Evolutionary conservation across 2,329 filamentous ascomycete species (phyloP), one percentile per base, ranked within the genome.

Genomic region (Venturiaceae sp.): DNA sequence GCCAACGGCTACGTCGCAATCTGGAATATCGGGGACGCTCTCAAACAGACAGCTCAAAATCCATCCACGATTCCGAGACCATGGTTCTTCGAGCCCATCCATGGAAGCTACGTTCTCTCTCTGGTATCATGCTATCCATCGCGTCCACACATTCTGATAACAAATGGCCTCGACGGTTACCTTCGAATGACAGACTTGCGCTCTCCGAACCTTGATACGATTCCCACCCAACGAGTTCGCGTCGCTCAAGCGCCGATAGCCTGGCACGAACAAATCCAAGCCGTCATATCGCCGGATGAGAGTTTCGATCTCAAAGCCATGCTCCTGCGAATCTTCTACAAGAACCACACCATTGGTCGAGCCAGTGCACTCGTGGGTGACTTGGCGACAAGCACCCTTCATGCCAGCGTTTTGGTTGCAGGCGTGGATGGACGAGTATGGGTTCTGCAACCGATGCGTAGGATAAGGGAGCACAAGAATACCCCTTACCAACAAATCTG

Each of bases 1-100:
- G 77, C 82, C 7, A 78, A 82, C 62, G 83, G 83, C 3, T 80
- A 73, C 58, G 69, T 85, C 3, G 78, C 75, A 4, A 68, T 84
- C 26, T 85, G 78, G 74, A 78, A 74, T 61, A 57, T 74, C 69
- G 75, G 72, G 2, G 71, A 76, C 56, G 64, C 74, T 33, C 69
- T 73, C 57, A 68, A 39, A 67, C 74, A 37, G 67, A 62, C 7
- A 63, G 68, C 28, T 50, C 60, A 30, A 32, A 30, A 39, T 30
- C 23, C 39, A 32, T 44, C 33, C 19, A 39, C 4, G 61, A 41
- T 55, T 26, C 67, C 68, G 3, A 67, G 66, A 14, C 77, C 78
- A 3, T 71, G 71, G 64, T 69, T 77, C 36, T 77, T 76, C 65
- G 69, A 71, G 62, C 64, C 67, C 36, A 60, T 78, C 0, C 71